phyloP scores from a whole-genome alignment of 192 early-diverging fungal genomes.

The Backusella sp. region DNA sequence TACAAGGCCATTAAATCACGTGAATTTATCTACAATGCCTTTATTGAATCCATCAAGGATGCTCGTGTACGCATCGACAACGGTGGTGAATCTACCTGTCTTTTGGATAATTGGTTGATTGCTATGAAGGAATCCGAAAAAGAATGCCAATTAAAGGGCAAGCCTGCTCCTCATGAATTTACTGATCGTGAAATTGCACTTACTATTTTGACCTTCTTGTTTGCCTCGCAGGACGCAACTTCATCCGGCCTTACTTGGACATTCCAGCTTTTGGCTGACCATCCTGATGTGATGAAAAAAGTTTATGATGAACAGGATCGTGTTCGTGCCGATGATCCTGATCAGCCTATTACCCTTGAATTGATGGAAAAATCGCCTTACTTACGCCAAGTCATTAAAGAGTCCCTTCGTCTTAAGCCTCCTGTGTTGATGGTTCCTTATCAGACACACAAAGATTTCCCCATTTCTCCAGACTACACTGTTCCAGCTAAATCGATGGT shows the following conservation, averaged over 20 bases:
- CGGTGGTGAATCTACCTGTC: slow-evolving; percentile 23
- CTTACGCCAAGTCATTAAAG: slow-evolving; percentile 39
- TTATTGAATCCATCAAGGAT: slow-evolving; percentile 38
- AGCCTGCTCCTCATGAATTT: slow-evolving; percentile 34
- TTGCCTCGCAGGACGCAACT: slow-evolving; percentile 44
- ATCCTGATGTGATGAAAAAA: slow-evolving; percentile 39
- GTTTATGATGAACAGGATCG: slow-evolving; percentile 36
- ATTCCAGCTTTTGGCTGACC: slow-evolving; percentile 42
- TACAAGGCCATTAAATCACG: slow-evolving; percentile 41
- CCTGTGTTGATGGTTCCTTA: slow-evolving; percentile 44
- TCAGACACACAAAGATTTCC: slow-evolving; percentile 31
- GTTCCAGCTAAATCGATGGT: slow-evolving; percentile 37
- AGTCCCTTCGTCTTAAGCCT: slow-evolving; percentile 36
- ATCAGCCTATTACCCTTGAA: slow-evolving; percentile 21
- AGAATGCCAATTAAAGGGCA: slow-evolving; percentile 12
- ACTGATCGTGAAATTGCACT: slow-evolving; percentile 39
- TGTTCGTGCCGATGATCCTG: slow-evolving; percentile 24
- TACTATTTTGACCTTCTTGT: slow-evolving; percentile 44
- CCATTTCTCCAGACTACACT: slow-evolving; percentile 30
- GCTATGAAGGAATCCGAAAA: slow-evolving; percentile 27
- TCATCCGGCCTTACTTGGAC: slow-evolving; percentile 45
- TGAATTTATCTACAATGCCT: slow-evolving; percentile 40
- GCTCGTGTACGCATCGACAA: slow-evolving; percentile 31
- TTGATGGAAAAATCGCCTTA: slow-evolving; percentile 34
- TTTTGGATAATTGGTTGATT: slow-evolving; percentile 40